Percentiles rank a stretch among this genome's conserved stretches.
Conservation (phyloP, 495 filamentous ascomycete species). For the Neurospora tetraspora region DNA sequence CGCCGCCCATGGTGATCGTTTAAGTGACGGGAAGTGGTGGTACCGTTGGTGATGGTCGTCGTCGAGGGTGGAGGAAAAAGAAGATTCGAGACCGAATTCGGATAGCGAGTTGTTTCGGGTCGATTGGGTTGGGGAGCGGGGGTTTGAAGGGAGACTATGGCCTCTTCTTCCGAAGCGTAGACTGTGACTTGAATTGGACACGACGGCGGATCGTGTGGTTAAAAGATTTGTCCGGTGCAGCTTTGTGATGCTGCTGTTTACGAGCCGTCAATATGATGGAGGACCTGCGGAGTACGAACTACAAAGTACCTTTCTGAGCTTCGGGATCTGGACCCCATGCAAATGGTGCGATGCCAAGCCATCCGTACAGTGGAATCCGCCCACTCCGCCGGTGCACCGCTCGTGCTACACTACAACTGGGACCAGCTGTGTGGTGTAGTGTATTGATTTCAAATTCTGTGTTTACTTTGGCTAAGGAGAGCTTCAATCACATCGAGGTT, state of each 20-base stretch:
- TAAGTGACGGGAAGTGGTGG: not conserved
- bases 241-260: not conserved
- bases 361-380: not conserved
- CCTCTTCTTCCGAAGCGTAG: not conserved
- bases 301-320: not conserved
- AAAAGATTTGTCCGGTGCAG: not conserved
- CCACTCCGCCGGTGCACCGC: not conserved
- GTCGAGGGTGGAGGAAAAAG: not conserved
- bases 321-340: not conserved
- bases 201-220: not conserved
- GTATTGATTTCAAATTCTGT: not conserved
- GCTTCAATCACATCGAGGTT: not conserved
- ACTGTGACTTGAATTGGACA: not conserved
- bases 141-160: not conserved
- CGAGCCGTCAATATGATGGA: not conserved
- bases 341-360: not conserved
- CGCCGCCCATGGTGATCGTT: conserved; percentile 30
- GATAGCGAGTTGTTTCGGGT: not conserved
- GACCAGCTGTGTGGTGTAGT: not conserved
- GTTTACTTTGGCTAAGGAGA: not conserved
- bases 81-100: not conserved
- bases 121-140: not conserved
- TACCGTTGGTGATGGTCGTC: not conserved
- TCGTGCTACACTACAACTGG: not conserved
- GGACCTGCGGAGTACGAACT: not conserved